phyloP scores from a whole-genome alignment of 805 yeast species.

The Lachancea waltii region DNA sequence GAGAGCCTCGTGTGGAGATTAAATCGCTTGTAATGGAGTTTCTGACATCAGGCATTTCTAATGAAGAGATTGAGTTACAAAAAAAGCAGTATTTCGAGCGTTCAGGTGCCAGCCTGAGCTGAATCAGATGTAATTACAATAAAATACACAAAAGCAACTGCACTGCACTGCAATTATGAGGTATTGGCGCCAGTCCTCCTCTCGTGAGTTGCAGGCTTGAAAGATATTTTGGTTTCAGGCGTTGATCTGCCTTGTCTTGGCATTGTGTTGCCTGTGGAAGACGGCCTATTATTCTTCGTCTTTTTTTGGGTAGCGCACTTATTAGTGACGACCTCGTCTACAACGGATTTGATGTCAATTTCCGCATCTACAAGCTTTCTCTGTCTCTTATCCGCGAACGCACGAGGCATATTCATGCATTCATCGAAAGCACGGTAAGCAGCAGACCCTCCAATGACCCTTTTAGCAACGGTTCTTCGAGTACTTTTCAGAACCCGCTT shows the following conservation, averaged over 20 bases:
- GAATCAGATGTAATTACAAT: too few relatives aligned
- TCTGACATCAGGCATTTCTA: neutral
- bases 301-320: neutral
- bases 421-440: constrained; percentile 17
- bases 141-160: too few relatives aligned
- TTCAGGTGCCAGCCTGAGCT: neutral
- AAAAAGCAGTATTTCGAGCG: neutral
- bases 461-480: constrained; percentile 1
- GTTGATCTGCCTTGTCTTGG: too few relatives aligned
- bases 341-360: constrained; percentile 13
- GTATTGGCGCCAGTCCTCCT: too few relatives aligned
- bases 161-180: too few relatives aligned
- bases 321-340: constrained; percentile 13
- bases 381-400: constrained; percentile 8
- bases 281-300: neutral
- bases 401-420: constrained; percentile 11
- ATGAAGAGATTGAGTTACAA: constrained; percentile 1
- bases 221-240: too few relatives aligned
- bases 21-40: neutral
- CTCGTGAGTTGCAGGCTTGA: too few relatives aligned
- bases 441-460: constrained; percentile 11
- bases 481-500: neutral
- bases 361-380: constrained; percentile 5
- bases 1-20: too few relatives aligned
- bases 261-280: neutral